Evolutionary conservation across 768 basidiomycete genomes (phyloP).

Genomic region (Favolaschia claudopus): DNA sequence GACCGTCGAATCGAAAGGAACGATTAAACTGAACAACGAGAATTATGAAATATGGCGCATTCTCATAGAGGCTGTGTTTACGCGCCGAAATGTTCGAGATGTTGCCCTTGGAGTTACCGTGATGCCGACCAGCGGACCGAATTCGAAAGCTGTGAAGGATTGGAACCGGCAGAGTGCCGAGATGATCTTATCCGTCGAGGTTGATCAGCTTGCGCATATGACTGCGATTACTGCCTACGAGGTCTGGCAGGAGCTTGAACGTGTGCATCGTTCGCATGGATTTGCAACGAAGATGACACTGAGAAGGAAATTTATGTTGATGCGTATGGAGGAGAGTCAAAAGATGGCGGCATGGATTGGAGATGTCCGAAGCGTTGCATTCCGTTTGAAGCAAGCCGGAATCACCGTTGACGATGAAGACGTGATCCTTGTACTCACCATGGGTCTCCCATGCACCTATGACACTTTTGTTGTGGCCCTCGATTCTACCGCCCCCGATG

Average conservation of each 20-base stretch:
- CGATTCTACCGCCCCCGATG: slow-evolving; percentile 13
- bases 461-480: slow-evolving; percentile 18
- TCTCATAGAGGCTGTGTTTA: slow-evolving; percentile 6
- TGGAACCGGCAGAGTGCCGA: slow-evolving; percentile 20
- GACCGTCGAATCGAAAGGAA: slow-evolving; percentile 6
- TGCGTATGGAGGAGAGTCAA: slow-evolving; percentile 25
- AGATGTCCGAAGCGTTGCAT: slow-evolving; percentile 27
- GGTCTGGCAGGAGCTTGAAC: slow-evolving; percentile 30
- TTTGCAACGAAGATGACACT: slow-evolving; percentile 32
- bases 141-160: not conserved
- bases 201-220: slow-evolving; percentile 29
- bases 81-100: not conserved
- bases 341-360: slow-evolving; percentile 36
- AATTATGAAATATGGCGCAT: slow-evolving; percentile 12
- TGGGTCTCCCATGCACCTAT: slow-evolving; percentile 15
- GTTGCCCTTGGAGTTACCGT: not conserved
- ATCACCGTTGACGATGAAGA: slow-evolving; percentile 31
- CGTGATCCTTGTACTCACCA: slow-evolving; percentile 3
- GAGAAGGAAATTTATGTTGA: slow-evolving; percentile 26
- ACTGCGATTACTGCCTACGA: slow-evolving; percentile 8
- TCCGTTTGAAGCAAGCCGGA: slow-evolving; percentile 25
- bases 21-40: slow-evolving; percentile 1
- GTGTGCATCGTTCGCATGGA: slow-evolving; percentile 32
- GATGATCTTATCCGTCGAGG: slow-evolving; percentile 31
- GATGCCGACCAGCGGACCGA: not conserved